Percentiles rank a stretch among this genome's conserved stretches.
These are phyloP conservation scores for Hypoxylon perforatum DNA, from an alignment of 495 filamentous ascomycete genomes.

Conservation along the genomic window DNA sequence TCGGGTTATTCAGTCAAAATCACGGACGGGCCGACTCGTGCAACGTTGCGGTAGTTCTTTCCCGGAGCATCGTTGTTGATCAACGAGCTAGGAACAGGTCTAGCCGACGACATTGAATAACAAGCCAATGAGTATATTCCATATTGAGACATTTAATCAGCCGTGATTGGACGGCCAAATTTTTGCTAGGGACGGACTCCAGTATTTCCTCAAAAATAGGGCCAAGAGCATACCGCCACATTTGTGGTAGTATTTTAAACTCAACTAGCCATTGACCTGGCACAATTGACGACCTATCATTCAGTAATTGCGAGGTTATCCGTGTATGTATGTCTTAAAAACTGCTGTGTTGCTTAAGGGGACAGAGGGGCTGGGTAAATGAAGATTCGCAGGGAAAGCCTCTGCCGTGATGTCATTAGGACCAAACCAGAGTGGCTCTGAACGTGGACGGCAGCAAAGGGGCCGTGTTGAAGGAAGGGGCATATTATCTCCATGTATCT, in stretches of 20 bases:
- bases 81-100: neutral
- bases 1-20: neutral
- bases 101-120: neutral
- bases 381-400: neutral
- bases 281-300: conserved; percentile 2
- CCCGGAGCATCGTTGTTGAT: neutral
- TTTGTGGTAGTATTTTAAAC: conserved; percentile 10
- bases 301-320: neutral
- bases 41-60: neutral
- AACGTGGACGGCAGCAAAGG: neutral
- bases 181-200: neutral
- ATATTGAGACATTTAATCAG: conserved; percentile 26
- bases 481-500: neutral
- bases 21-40: neutral
- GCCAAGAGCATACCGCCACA: conserved; percentile 2
- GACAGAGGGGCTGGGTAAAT: conserved; percentile 10
- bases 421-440: neutral
- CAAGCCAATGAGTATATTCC: conserved; percentile 4
- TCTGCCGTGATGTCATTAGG: neutral
- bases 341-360: neutral
- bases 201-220: neutral
- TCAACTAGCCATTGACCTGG: conserved; percentile 1
- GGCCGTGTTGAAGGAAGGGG: no score
- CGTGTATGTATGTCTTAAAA: neutral
- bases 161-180: neutral